Evolutionary conservation across 2,329 filamentous ascomycete species (phyloP), one percentile per base, ranked within the genome.

Genomic region (Aureobasidium sp.): DNA sequence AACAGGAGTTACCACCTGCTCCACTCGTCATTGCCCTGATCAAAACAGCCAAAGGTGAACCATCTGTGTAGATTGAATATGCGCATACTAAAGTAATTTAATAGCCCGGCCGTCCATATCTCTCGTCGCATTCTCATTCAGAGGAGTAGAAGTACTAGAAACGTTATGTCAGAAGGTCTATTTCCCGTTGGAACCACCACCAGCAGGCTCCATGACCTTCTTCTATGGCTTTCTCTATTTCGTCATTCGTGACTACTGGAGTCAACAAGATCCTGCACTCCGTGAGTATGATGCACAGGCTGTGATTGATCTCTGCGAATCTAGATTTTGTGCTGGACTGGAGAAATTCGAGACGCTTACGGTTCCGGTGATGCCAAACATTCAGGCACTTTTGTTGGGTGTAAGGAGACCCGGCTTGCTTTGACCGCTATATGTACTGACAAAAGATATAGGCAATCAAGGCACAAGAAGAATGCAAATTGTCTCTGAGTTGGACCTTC

Each of bases 381-480:
- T 64, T 4, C 53, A 64, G 23, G 45, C 56, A 1, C 48, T 67
- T 7, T n/a, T 67, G 10, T n/a, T 67, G 3, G 66, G 62, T 13
- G 66, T 67, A 58, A 51, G 66, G 7, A 27, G 20, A 33, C 6
- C 15, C n/a, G 16, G 6, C 10, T n/a, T 16, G 2, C 2, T 20
- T 2, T 15, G n/a, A 13, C 9, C 25, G 5, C 10, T 1, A 11
- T 33, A 31, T 10, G 29, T 33, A 20, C 54, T 56, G 36, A 56
- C 38, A 16, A 56, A n/a, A 56, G 20, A 1, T 16, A 0, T 16
- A 67, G 66, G 60, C 66, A 3, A 60, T 48, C 29, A 65, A 64
- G 31, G 66, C 66, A 4, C 62, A 67, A 31, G 66, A 67, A 53
- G 66, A 67, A 54, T 67, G 62, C 27, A 67, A 67, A 51, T 18